Evolutionary conservation across 441 rosid genomes (phyloP).

Genomic region (Syzygium malaccense): DNA sequence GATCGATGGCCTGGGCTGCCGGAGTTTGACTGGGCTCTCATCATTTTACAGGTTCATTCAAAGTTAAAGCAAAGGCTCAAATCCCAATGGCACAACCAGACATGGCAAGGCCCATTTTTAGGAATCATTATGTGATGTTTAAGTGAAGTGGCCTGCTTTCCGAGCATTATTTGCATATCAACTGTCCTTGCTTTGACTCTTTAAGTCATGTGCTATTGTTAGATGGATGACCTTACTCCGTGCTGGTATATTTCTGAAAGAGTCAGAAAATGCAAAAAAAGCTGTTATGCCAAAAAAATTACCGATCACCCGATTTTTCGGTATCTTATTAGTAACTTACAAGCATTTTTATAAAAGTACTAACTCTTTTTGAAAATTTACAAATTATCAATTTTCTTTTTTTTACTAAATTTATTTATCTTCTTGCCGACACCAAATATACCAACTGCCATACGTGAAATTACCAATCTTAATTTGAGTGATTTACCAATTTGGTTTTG

Average conservation of each 20-base stretch:
- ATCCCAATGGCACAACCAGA: neutral
- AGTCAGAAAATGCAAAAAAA: neutral
- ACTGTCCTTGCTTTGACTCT: neutral
- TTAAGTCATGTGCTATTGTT: neutral
- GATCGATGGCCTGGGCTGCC: neutral
- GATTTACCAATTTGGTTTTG: neutral
- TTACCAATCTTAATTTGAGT: neutral
- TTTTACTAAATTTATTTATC: neutral
- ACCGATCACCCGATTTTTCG: neutral
- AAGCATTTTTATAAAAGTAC: accelerated
- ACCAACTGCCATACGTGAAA: neutral
- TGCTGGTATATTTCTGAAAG: neutral
- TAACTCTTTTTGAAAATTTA: neutral
- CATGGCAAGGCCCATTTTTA: neutral
- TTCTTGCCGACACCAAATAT: neutral
- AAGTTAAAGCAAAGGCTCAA: neutral
- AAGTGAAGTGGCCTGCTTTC: neutral
- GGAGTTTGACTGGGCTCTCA: neutral
- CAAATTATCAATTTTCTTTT: neutral
- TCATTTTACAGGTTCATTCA: neutral
- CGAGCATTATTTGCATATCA: neutral
- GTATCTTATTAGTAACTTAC: neutral
- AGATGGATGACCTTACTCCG: neutral
- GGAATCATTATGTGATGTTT: neutral
- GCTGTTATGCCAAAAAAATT: neutral